Percentiles rank a stretch among this genome's conserved stretches.
Evolutionary conservation across 495 filamentous ascomycete genomes (phyloP).

Genomic region (Neurospora africana): DNA sequence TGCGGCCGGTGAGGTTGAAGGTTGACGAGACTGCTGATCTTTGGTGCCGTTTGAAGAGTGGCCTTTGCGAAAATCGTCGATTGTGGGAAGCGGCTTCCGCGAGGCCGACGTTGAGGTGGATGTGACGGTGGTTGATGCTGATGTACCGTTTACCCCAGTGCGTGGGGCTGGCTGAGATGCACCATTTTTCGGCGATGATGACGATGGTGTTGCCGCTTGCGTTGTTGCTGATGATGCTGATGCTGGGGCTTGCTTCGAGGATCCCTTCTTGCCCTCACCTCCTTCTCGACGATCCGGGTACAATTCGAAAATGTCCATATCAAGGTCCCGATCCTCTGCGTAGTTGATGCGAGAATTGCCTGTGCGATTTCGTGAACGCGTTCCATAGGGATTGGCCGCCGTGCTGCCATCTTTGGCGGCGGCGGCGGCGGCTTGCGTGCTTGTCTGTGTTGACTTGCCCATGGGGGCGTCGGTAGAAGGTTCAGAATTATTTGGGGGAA

Average conservation of each 20-base stretch:
- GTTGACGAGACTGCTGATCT: constrained; percentile 11
- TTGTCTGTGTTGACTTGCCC: constrained; percentile 35
- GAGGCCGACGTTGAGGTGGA: not conserved
- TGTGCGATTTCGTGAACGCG: constrained; percentile 83
- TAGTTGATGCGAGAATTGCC: constrained; percentile 81
- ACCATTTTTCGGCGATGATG: not conserved
- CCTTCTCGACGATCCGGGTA: constrained; percentile 38
- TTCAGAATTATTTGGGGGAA: constrained; percentile 8
- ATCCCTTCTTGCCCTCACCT: constrained; percentile 36
- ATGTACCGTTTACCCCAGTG: not conserved
- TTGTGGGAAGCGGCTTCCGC: constrained; percentile 22
- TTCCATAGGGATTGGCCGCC: constrained; percentile 72
- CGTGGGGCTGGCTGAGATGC: not conserved
- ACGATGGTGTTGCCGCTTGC: constrained; percentile 1
- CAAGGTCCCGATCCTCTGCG: constrained; percentile 89
- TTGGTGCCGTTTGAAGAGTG: constrained; percentile 17
- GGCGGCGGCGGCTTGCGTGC: constrained; percentile 22
- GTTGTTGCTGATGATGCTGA: constrained; percentile 18
- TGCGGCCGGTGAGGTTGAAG: constrained; percentile 10
- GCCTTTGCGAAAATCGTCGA: constrained; percentile 19
- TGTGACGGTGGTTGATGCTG: not conserved
- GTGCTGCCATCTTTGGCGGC: constrained; percentile 28
- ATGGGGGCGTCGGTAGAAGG: constrained; percentile 13
- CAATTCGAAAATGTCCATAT: constrained; percentile 59
- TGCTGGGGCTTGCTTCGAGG: constrained; percentile 22